Percentiles rank a stretch among this genome's conserved stretches.
Evolutionary conservation across 2,329 filamentous ascomycete genomes (phyloP).

Genomic region (Trichophyton mentagrophytes): DNA sequence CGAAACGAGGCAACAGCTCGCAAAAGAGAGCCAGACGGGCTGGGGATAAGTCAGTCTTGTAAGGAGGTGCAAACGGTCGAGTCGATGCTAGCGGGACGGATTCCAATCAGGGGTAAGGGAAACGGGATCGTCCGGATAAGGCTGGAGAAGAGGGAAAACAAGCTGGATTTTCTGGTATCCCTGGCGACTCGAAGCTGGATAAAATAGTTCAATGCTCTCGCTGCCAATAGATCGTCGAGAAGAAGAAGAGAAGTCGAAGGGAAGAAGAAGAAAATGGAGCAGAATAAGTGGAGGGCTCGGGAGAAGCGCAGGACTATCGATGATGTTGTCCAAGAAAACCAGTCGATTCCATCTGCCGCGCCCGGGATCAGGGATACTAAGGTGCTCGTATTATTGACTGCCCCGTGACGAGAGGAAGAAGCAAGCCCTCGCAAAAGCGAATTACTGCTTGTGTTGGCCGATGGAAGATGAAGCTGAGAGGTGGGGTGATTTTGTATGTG

Average conservation of each 20-base stretch:
- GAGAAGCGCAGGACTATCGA: not conserved
- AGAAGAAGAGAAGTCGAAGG: not conserved
- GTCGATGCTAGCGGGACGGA: not conserved
- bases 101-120: not conserved
- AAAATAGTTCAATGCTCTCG: no score
- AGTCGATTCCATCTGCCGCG: not conserved
- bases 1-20: not conserved
- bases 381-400: not conserved
- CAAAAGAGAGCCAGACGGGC: not conserved
- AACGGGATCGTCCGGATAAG: slow-evolving; percentile 1
- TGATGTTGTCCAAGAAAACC: slow-evolving; percentile 2
- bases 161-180: not conserved
- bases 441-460: no score
- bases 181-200: no score
- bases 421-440: not conserved
- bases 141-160: not conserved
- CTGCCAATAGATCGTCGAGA: no score
- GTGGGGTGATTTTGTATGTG: no score
- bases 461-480: not conserved
- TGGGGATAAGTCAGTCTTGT: no score
- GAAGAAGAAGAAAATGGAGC: not conserved
- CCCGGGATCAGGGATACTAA: not conserved
- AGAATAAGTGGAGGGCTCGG: not conserved
- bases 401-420: not conserved
- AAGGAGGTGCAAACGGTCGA: not conserved